These are phyloP conservation scores for Neurospora discreta DNA, from an alignment of 495 filamentous ascomycete species.

Conservation along the genomic window DNA sequence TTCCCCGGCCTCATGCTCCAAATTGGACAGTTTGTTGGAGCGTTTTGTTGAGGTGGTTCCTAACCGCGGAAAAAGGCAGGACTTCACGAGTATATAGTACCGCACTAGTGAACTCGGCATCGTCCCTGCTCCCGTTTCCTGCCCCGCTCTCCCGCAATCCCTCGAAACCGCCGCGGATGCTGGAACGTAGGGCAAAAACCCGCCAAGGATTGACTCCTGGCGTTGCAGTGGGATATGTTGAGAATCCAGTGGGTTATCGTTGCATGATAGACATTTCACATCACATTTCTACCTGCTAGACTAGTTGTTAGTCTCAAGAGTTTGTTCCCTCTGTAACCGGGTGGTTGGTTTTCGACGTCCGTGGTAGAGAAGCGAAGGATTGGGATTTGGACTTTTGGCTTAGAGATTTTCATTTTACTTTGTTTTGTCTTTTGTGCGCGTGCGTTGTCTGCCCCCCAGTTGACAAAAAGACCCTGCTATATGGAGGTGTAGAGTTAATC, in stretches of 20 bases:
- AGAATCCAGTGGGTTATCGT: background rate
- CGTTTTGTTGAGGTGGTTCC: too few species aligned
- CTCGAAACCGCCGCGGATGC: background rate
- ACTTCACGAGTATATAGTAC: background rate
- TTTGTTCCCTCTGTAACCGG: background rate
- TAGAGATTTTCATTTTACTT: background rate
- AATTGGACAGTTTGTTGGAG: background rate
- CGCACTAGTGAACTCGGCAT: background rate
- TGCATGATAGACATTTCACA: background rate
- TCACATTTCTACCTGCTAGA: background rate
- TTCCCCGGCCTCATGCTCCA: background rate
- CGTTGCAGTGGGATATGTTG: background rate
- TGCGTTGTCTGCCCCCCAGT: background rate
- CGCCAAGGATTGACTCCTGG: background rate
- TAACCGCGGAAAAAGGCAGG: too few species aligned
- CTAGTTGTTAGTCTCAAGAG: background rate
- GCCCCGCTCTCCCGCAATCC: background rate
- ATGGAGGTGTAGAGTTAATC: background rate
- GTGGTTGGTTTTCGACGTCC: background rate
- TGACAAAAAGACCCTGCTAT: background rate
- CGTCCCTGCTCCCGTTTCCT: background rate
- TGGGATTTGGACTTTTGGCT: background rate
- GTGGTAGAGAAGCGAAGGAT: background rate
- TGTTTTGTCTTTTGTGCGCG: background rate
- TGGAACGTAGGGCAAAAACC: background rate